These are phyloP conservation scores for Nemania serpens DNA, from an alignment of 2,329 filamentous ascomycete genomes.

Conservation along the genomic window DNA sequence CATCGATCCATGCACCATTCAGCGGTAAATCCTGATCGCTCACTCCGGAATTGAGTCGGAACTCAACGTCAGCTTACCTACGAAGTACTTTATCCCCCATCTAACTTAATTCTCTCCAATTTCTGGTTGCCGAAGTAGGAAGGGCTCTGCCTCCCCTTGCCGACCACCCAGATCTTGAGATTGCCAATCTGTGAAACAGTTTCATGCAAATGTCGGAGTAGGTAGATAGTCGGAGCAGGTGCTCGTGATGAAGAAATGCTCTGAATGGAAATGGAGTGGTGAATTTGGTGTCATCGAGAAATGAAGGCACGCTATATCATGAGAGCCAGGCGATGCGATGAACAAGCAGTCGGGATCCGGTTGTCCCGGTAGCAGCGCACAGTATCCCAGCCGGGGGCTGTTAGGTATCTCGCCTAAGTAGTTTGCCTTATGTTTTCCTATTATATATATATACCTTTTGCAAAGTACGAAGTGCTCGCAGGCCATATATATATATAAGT, in stretches of 20 bases:
- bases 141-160: not conserved
- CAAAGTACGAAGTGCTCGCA: too few relatives aligned
- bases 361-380: not conserved
- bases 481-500: too few relatives aligned
- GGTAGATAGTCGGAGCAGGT: too few relatives aligned
- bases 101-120: too few relatives aligned
- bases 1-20: conserved; percentile 5
- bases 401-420: too few relatives aligned
- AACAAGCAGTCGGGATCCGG: not conserved
- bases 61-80: conserved; percentile 12
- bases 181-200: not conserved
- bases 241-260: not conserved
- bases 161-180: not conserved
- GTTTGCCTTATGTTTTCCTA: too few relatives aligned
- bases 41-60: conserved; percentile 18
- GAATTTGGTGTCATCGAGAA: too few relatives aligned
- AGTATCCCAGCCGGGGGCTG: not conserved
- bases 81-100: too few relatives aligned
- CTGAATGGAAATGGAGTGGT: too few relatives aligned
- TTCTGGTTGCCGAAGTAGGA: too few relatives aligned
- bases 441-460: too few relatives aligned
- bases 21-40: conserved; percentile 18
- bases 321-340: not conserved
- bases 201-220: not conserved
- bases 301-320: not conserved